These are phyloP conservation scores for Alternaria sp. DNA, from an alignment of 2,329 filamentous ascomycete genomes.

Conservation along the genomic window DNA sequence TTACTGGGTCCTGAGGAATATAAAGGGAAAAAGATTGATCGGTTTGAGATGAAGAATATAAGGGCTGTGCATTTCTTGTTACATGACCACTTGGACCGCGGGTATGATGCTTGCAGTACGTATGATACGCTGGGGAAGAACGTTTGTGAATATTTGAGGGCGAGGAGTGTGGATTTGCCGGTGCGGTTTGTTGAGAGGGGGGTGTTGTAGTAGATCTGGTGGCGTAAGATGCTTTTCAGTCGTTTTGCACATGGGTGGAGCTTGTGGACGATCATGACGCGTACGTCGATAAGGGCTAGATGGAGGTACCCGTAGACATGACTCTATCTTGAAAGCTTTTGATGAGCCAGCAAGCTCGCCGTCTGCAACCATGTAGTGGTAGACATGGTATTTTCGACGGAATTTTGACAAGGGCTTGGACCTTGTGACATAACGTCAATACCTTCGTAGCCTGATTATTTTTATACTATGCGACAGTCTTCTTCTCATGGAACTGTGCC, in stretches of 20 bases:
- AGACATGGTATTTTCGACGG: no score
- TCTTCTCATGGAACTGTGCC: no score
- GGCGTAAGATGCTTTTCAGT: no score
- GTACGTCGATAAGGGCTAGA: no score
- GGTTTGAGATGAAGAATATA: constrained; percentile 51
- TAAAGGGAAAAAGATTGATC: constrained; percentile 46
- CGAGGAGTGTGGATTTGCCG: constrained; percentile 57
- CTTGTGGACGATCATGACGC: not conserved
- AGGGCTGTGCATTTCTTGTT: constrained; percentile 55
- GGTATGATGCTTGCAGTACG: constrained; percentile 53
- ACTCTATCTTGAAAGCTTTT: no score
- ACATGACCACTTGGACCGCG: constrained; percentile 58
- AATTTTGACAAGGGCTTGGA: no score
- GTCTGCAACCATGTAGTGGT: no score
- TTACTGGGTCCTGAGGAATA: constrained; percentile 42
- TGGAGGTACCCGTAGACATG: no score
- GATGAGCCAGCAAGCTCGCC: no score
- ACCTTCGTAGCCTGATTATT: no score
- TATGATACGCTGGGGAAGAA: constrained; percentile 60
- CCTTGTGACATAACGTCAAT: no score
- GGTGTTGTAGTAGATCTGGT: constrained; percentile 14
- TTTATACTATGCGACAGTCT: no score
- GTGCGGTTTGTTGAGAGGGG: constrained; percentile 53
- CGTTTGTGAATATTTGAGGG: constrained; percentile 56
- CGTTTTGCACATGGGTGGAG: not conserved